Percentiles rank a stretch among this genome's conserved stretches.
Conservation (phyloP, 78 protist genomes). For the Dictyostelium intermedium region DNA sequence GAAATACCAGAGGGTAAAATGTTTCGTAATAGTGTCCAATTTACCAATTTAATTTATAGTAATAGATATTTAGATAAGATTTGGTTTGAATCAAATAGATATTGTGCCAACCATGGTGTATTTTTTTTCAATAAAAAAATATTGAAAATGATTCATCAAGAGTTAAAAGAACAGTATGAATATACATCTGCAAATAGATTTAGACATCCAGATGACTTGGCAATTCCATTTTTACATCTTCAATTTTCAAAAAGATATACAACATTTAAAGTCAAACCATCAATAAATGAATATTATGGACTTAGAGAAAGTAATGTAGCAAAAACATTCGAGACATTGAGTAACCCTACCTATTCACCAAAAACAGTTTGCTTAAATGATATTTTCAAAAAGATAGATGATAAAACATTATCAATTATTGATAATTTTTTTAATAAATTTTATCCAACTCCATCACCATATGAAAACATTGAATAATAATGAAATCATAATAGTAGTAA, state of each 20-base stretch:
- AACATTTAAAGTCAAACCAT: background rate
- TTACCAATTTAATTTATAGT: background rate
- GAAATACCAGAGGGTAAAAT: background rate
- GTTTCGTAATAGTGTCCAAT: background rate
- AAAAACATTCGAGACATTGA: background rate
- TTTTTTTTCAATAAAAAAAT: background rate
- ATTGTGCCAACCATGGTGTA: constrained; percentile 30
- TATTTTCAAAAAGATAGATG: background rate
- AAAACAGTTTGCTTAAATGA: background rate
- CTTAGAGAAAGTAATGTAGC: background rate
- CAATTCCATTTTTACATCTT: constrained; percentile 19
- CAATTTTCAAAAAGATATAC: constrained; percentile 3
- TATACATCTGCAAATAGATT: background rate
- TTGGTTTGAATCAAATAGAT: background rate
- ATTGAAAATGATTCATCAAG: background rate
- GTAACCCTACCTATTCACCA: background rate
- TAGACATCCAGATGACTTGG: background rate
- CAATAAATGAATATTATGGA: background rate
- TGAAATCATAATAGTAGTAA: too few relatives aligned
- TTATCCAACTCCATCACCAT: background rate
- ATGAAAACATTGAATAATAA: background rate
- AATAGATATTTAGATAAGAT: background rate
- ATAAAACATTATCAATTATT: background rate
- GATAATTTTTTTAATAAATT: too few relatives aligned
- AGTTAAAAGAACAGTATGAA: background rate